Percentiles rank a stretch among this genome's conserved stretches.
Evolutionary conservation across 805 yeast genomes (phyloP).

Genomic region (Lachancea fermentati): DNA sequence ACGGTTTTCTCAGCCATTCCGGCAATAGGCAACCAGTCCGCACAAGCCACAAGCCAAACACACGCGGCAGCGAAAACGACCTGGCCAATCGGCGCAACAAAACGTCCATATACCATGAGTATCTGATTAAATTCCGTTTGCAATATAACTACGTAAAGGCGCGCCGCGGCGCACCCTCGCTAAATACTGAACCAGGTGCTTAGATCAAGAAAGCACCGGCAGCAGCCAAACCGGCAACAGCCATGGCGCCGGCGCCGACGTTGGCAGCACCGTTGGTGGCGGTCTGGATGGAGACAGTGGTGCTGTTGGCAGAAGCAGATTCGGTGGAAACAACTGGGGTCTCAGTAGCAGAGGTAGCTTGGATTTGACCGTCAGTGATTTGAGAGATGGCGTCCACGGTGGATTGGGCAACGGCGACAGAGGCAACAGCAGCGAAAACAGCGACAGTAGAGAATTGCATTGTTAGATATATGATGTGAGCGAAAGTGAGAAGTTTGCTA

Average conservation of each 20-base stretch:
- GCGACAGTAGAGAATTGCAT: constrained; percentile 39
- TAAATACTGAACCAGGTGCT: too few species aligned
- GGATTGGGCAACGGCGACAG: constrained; percentile 21
- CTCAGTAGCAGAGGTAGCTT: constrained; percentile 22
- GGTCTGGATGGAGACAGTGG: constrained; percentile 14
- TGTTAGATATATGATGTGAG: constrained; percentile 10
- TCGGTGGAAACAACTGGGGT: constrained; percentile 23
- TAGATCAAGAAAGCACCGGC: constrained; percentile 24
- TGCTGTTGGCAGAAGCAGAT: constrained; percentile 23
- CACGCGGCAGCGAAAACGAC: too few species aligned
- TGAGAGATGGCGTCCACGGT: constrained; percentile 38
- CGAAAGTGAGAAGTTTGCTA: background rate
- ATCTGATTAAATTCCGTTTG: too few species aligned
- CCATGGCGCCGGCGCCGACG: constrained; percentile 16
- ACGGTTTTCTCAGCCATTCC: too few species aligned
- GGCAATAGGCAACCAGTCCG: too few species aligned
- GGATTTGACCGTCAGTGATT: constrained; percentile 37
- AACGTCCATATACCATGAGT: too few species aligned
- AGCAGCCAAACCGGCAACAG: constrained; percentile 22
- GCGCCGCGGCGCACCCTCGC: too few species aligned
- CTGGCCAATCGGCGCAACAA: too few species aligned
- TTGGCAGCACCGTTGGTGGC: constrained; percentile 20
- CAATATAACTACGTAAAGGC: too few species aligned
- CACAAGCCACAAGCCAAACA: too few species aligned
- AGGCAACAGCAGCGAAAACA: constrained; percentile 32